A percentile compares a stretch with the other conserved stretches of the same genome.
Evolutionary conservation across 345 rosid genomes (phyloP).

Genomic region (Acer yangbiense): DNA sequence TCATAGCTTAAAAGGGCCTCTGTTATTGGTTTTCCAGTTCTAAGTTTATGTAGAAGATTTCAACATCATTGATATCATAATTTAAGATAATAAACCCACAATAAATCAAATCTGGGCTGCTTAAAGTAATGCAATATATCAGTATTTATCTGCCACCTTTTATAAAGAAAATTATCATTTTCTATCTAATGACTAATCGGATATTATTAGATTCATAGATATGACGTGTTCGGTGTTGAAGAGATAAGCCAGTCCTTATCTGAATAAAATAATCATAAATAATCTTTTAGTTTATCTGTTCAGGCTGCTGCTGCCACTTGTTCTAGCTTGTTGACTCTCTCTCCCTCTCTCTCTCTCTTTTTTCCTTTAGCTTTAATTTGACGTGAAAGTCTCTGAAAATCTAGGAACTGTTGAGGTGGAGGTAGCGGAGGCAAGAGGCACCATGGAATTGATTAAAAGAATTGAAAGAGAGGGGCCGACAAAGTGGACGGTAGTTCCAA

Average conservation of each 20-base stretch:
- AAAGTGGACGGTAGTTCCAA: slow-evolving; percentile 38
- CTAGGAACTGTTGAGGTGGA: not conserved
- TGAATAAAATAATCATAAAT: not conserved
- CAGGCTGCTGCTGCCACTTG: slow-evolving; percentile 17
- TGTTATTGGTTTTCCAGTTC: too few relatives aligned
- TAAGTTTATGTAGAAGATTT: too few relatives aligned
- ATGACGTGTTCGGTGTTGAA: slow-evolving; percentile 24
- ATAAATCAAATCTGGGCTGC: not conserved
- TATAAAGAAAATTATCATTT: not conserved
- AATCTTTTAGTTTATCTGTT: slow-evolving; percentile 21
- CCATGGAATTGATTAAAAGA: not conserved
- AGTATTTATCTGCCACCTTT: not conserved
- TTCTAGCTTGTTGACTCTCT: not conserved
- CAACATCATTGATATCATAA: too few relatives aligned
- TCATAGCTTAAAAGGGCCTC: too few relatives aligned
- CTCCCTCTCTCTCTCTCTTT: too few relatives aligned
- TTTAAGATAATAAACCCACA: too few relatives aligned
- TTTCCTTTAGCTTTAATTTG: not conserved
- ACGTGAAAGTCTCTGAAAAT: slow-evolving; percentile 17
- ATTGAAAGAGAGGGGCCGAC: slow-evolving; percentile 29
- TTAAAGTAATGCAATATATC: not conserved
- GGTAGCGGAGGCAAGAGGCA: not conserved
- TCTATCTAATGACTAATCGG: not conserved
- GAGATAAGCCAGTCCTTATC: slow-evolving; percentile 32
- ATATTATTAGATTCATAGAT: not conserved